These are phyloP conservation scores for Calonectria henricotiae DNA, from an alignment of 2,329 filamentous ascomycete species.

Conservation along the genomic window DNA sequence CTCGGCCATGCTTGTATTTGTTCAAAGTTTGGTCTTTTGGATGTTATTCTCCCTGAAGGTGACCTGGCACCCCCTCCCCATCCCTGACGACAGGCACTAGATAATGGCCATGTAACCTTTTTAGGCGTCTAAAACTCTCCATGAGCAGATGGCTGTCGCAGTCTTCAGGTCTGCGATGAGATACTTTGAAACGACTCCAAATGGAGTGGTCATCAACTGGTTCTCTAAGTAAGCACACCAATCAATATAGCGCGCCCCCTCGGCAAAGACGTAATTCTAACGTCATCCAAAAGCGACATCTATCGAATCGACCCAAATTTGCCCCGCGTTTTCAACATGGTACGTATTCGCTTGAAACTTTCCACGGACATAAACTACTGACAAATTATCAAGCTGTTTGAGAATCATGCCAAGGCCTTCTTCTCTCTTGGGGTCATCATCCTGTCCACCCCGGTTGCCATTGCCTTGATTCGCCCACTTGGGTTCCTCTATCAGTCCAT, in stretches of 20 bases:
- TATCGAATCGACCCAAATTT: constrained; percentile 27
- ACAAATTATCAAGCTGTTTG: constrained; percentile 11
- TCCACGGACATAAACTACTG: neutral
- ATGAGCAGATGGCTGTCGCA: constrained; percentile 24
- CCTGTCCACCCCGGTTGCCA: neutral
- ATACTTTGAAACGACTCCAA: constrained; percentile 28
- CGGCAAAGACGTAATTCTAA: neutral
- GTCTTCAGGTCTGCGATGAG: constrained; percentile 23
- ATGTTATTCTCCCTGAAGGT: constrained; percentile 19
- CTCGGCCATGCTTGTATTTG: neutral
- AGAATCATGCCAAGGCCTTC: constrained; percentile 20
- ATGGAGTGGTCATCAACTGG: constrained; percentile 14
- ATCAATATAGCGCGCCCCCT: too few species aligned
- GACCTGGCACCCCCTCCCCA: neutral
- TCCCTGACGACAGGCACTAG: neutral
- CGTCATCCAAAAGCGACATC: constrained; percentile 7
- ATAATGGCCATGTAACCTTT: neutral
- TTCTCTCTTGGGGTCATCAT: constrained; percentile 9
- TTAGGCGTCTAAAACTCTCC: constrained; percentile 23
- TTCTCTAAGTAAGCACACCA: constrained; percentile 18
- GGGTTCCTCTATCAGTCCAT: constrained; percentile 11
- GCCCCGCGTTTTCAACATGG: constrained; percentile 26
- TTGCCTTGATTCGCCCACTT: constrained; percentile 8
- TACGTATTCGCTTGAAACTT: neutral
- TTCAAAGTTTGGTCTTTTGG: constrained; percentile 18